phyloP scores from a whole-genome alignment of 352 stramenopile genomes.

The Pythium plurisporium region DNA sequence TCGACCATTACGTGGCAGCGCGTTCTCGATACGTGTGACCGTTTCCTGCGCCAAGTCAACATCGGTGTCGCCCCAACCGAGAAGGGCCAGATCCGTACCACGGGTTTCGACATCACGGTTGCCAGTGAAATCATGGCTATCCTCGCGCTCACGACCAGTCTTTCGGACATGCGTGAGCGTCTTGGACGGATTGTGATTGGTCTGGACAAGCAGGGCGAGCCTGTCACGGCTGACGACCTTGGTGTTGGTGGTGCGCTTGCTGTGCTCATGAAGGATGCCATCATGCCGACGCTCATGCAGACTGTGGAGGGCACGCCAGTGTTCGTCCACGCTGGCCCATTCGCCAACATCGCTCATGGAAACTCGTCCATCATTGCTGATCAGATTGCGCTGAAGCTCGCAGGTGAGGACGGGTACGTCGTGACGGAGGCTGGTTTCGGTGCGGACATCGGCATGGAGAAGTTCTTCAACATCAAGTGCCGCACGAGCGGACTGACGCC shows the following conservation, averaged over 20 bases:
- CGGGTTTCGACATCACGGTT: slow-evolving; percentile 88
- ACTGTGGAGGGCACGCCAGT: slow-evolving; percentile 95
- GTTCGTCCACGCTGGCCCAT: slow-evolving; percentile 97
- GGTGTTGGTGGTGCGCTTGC: slow-evolving; percentile 94
- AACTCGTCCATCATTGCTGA: slow-evolving; percentile 98
- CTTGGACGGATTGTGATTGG: slow-evolving; percentile 95
- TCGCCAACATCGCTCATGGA: slow-evolving; percentile 97
- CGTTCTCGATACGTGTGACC: slow-evolving; percentile 97
- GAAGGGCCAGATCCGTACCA: slow-evolving; percentile 77
- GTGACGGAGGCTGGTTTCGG: slow-evolving; percentile 98
- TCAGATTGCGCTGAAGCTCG: slow-evolving; percentile 91
- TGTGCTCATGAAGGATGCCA: slow-evolving; percentile 98
- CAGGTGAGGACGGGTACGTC: slow-evolving; percentile 94
- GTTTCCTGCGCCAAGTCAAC: slow-evolving; percentile 91
- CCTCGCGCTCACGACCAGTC: slow-evolving; percentile 92
- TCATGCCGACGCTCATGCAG: slow-evolving; percentile 98
- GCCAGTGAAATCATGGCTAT: slow-evolving; percentile 99
- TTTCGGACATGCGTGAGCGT: slow-evolving; percentile 93
- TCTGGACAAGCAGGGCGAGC: slow-evolving; percentile 65
- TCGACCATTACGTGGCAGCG: slow-evolving; percentile 92
- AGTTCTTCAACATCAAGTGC: slow-evolving; percentile 99
- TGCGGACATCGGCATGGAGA: slow-evolving; percentile 96
- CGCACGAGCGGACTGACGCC: slow-evolving; percentile 92
- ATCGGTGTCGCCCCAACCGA: slow-evolving; percentile 90
- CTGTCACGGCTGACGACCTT: slow-evolving; percentile 96